Percentiles rank a stretch among this genome's conserved stretches.
These are phyloP conservation scores for Candida schatavii DNA, from an alignment of 805 yeast species.

Conservation along the genomic window DNA sequence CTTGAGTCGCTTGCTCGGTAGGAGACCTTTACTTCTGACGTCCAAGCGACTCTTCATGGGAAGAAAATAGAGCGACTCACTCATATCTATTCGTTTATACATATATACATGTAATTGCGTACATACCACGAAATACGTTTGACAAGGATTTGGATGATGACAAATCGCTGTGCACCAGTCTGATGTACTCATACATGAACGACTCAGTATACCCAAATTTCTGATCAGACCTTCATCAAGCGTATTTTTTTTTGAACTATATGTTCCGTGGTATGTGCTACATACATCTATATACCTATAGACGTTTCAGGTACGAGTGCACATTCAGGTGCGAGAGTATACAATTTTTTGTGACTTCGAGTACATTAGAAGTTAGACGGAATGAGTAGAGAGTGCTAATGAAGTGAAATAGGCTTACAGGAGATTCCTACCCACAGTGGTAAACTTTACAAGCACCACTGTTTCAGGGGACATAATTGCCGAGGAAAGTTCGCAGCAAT, in stretches of 20 bases:
- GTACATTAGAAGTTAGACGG: no score
- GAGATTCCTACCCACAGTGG: no score
- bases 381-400: not conserved
- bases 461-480: no score
- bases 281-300: not conserved
- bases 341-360: no score
- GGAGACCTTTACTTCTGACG: no score
- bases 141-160: constrained; percentile 32
- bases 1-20: no score
- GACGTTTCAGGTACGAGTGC: not conserved
- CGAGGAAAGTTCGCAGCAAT: no score
- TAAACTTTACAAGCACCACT: no score
- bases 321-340: no score
- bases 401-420: not conserved
- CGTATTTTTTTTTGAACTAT: no score
- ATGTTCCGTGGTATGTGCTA: not conserved
- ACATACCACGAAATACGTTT: not conserved
- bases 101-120: not conserved
- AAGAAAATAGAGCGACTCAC: not conserved
- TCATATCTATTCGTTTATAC: not conserved
- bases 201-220: constrained; percentile 47
- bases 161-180: constrained; percentile 54
- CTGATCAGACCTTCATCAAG: constrained; percentile 25
- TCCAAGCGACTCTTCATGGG: not conserved
- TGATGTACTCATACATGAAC: constrained; percentile 46